Base-by-base conservation (phyloP, 2,329 filamentous ascomycete genomes). In the Colletotrichum tabaci region DNA sequence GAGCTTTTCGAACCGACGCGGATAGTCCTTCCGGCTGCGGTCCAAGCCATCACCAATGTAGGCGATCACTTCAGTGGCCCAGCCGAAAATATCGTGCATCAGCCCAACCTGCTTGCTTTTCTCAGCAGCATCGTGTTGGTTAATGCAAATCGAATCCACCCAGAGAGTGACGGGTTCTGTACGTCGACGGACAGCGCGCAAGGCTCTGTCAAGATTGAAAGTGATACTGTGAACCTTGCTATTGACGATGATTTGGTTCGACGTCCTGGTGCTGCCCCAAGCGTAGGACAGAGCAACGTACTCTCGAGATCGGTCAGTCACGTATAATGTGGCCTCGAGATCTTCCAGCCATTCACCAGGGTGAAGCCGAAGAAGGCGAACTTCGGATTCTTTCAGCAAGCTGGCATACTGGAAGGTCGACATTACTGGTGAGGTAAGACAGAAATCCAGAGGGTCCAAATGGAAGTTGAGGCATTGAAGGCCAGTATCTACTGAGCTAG, bases 261-360 rank as follows among this genome's bases (percentile, higher is more conserved):
- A 67, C 60, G 23, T 71, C 67, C 44, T 74, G 42, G 4, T 72
- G 64, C 73, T 76, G 1, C 76, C 78, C 77, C 78, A 79, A 1
- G 77, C 76, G 26, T 80, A 80, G 3, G 77, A 79, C 0, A 80
- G 53, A 7, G 77, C 77, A 13, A 63, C 68, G 26, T 79, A 79
- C 8, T 49, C 3, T 10, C 62, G 44, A 21, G 8, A 4, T 26
- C 42, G 30, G 6, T 58, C 12, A 10, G 65, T 56, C 16, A 69
- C 23, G 23, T 70, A 66, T 4, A 74, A 16, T 13, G 50, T 58
- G 15, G 47, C 61, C 15, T 21, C 23, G 13, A 74, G 66, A 7
- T 62, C 61, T 16, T 70, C 72, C 2, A 65, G 56, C 72, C 69
- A 74, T 4, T 66, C 56, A 4, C 72, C 72, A 5, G 72, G 66